Percentiles rank a stretch among this genome's conserved stretches.
Conservation (phyloP, 768 basidiomycete species). For the Brasilioporus rufonigricans region DNA sequence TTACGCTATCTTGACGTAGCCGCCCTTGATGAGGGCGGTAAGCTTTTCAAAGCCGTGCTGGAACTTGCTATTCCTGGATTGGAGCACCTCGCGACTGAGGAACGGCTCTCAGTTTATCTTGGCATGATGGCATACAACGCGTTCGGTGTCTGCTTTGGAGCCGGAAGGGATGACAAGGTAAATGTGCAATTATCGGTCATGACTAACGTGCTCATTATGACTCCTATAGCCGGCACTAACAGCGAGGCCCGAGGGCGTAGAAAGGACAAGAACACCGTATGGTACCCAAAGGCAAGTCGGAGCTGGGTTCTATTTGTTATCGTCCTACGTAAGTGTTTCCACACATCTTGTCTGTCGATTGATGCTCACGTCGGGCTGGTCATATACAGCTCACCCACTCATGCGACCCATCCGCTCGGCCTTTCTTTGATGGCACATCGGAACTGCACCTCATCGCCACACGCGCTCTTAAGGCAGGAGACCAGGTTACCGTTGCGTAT, state of each 20-base stretch:
- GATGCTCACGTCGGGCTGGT: not conserved
- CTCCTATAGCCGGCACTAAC: conserved; percentile 46
- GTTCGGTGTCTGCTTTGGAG: conserved; percentile 66
- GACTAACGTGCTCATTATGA: not conserved
- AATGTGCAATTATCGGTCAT: conserved; percentile 7
- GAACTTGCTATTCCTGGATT: conserved; percentile 65
- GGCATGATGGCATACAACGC: conserved; percentile 79
- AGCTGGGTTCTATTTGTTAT: conserved; percentile 70
- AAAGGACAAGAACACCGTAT: conserved; percentile 72
- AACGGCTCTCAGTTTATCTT: conserved; percentile 55
- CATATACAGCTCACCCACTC: conserved; percentile 59
- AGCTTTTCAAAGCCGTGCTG: conserved; percentile 53
- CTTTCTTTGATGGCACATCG: conserved; percentile 67
- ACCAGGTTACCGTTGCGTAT: conserved; percentile 72
- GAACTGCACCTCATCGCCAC: conserved; percentile 70
- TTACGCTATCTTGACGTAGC: conserved; percentile 63
- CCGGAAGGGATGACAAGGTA: conserved; percentile 73
- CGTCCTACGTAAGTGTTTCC: conserved; percentile 56
- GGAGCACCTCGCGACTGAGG: conserved; percentile 66
- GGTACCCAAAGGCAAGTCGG: conserved; percentile 79
- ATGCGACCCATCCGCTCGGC: conserved; percentile 64
- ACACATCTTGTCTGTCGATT: not conserved
- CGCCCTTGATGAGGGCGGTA: conserved; percentile 46
- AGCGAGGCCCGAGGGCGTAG: conserved; percentile 64
- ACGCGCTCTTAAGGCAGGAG: conserved; percentile 67